Base-by-base conservation (phyloP, 306 rosid species). In the Coriaria nepalensis region DNA sequence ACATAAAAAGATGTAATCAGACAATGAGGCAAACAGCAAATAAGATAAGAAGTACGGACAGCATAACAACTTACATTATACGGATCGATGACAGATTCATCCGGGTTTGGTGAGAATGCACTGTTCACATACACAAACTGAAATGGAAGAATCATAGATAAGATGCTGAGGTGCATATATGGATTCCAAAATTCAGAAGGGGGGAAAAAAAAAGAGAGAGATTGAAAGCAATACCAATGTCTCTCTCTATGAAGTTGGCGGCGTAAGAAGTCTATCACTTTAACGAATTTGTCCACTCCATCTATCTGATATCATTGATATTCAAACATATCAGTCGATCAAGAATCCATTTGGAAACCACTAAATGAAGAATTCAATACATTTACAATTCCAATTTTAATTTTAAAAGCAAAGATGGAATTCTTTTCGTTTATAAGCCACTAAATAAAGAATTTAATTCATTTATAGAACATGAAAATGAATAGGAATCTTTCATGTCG, bases 41-140 rank as follows among this genome's bases (percentile, higher is more conserved):
- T 57, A 39, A 39, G 48, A 20, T 20, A 29, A 8, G 13, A 58
- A 33, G 34, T 29, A 47, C 7, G 47, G 40, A 13, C 44, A 36
- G 32, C 49, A 40, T 42, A 7, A 9, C 56, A 65, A 35, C 94
- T 85, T 78, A 90, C 94, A 65, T 77, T 75, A 52, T 81, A 90
- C 51, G 85, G 77, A 70, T 90, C 98, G 49, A 67, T 71, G 56
- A 90, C 92, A 39, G 70, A 57, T 69, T 77, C 98, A 63, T 90
- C 94, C n/a, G 95, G 96, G 64, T 77, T 86, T 0, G 94, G 95
- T 7, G 98, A 85, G 73, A 85, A 85, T 49, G 96, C 92, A 50
- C 98, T 81, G 58, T 92, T 85, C 66, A 85, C 79, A 13, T 79
- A 90, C 47, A 90, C 94, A 75, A 90, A 90, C 98, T 92, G 73